These are phyloP conservation scores for Ruellia speciosa DNA, from an alignment of 305 asterid genomes.

Conservation along the genomic window DNA sequence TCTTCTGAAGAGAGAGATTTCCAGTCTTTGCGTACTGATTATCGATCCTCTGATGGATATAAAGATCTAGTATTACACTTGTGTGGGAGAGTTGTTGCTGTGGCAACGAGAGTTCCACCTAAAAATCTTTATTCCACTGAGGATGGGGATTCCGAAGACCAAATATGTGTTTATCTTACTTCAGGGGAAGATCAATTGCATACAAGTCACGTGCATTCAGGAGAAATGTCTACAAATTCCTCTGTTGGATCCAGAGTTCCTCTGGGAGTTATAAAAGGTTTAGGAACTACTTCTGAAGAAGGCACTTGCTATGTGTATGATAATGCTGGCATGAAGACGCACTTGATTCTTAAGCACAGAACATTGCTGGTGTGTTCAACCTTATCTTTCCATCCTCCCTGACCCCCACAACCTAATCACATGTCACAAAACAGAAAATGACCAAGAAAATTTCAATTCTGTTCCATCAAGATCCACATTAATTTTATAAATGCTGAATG, in stretches of 20 bases:
- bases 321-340: constrained; percentile 57
- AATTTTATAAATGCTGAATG: constrained; percentile 9
- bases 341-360: constrained; percentile 78
- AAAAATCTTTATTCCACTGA: constrained; percentile 24
- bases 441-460: neutral
- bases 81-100: constrained; percentile 68
- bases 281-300: constrained; percentile 82
- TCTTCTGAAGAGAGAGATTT: constrained; percentile 22
- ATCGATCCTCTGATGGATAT: constrained; percentile 48
- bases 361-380: constrained; percentile 62
- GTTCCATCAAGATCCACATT: constrained; percentile 8
- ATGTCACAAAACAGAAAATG: neutral
- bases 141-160: constrained; percentile 47
- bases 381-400: neutral
- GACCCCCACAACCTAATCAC: too few species aligned
- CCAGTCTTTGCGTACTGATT: constrained; percentile 25
- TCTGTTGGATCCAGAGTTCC: constrained; percentile 39
- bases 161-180: constrained; percentile 53
- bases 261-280: constrained; percentile 66
- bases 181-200: constrained; percentile 26
- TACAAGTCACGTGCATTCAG: constrained; percentile 20
- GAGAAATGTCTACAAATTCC: constrained; percentile 23
- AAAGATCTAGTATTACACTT: constrained; percentile 61
- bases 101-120: constrained; percentile 66
- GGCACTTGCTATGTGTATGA: constrained; percentile 65